These are phyloP conservation scores for Dendrobium huoshanense DNA, from an alignment of 106 monocot species.

Conservation along the genomic window DNA sequence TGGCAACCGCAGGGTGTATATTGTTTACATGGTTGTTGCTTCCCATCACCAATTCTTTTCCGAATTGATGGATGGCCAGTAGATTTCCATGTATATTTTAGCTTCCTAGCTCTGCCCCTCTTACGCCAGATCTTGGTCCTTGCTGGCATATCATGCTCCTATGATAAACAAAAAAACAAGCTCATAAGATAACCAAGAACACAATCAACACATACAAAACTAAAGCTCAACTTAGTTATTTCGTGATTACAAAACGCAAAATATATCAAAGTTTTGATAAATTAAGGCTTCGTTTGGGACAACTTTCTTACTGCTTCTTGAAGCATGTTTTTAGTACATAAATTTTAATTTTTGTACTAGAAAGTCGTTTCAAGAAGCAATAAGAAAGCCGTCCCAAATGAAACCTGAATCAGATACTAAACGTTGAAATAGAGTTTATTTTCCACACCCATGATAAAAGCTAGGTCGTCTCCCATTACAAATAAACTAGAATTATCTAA, in stretches of 20 bases:
- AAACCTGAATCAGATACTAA: not conserved
- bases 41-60: slow-evolving; percentile 80
- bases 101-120: slow-evolving; percentile 62
- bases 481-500: not conserved
- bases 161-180: not conserved
- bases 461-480: not conserved
- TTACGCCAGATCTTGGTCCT: slow-evolving; percentile 65
- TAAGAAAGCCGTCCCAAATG: no score
- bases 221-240: not conserved
- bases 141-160: slow-evolving; percentile 70
- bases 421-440: not conserved
- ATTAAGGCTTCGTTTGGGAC: no score
- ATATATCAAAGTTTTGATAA: not conserved
- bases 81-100: slow-evolving; percentile 98
- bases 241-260: not conserved
- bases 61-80: slow-evolving; percentile 85
- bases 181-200: not conserved
- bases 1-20: slow-evolving; percentile 91
- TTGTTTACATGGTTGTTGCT: slow-evolving; percentile 72
- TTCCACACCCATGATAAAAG: not conserved
- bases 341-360: no score
- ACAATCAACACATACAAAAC: not conserved
- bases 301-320: no score
- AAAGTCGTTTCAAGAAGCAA: no score
- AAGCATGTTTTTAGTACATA: no score